Conservation (phyloP, 2,329 filamentous ascomycete genomes). For the Pseudocercospora musae region DNA sequence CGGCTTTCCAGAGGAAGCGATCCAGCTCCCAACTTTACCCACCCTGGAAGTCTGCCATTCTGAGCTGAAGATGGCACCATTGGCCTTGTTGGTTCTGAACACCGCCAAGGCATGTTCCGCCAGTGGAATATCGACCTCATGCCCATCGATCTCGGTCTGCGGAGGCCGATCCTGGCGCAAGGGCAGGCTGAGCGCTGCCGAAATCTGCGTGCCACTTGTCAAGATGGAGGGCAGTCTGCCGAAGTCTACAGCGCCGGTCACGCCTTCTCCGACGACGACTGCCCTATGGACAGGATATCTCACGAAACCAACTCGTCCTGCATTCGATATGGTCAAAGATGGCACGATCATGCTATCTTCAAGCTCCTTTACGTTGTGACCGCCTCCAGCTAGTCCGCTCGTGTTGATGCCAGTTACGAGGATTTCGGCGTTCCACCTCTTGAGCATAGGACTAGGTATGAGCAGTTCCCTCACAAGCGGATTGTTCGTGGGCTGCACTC, state of each 20-base stretch:
- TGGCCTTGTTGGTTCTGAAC: conserved; percentile 34
- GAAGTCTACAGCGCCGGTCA: conserved; percentile 62
- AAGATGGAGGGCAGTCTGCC: conserved; percentile 38
- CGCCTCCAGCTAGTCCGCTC: conserved; percentile 31
- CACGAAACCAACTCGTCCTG: conserved; percentile 62
- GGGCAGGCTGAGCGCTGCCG: conserved; percentile 58
- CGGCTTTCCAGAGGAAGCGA: conserved; percentile 22
- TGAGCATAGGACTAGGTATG: conserved; percentile 61
- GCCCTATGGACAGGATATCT: conserved; percentile 82
- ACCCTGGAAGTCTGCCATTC: conserved; percentile 37
- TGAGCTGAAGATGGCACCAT: conserved; percentile 34
- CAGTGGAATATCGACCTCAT: conserved; percentile 59
- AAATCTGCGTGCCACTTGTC: conserved; percentile 41
- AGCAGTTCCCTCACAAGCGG: conserved; percentile 59
- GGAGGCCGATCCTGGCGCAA: conserved; percentile 44
- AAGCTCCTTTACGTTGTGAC: conserved; percentile 38
- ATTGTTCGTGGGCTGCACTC: conserved; percentile 43
- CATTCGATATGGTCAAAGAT: conserved; percentile 62
- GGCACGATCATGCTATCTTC: conserved; percentile 73
- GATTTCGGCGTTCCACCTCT: conserved; percentile 63
- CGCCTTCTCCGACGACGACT: conserved; percentile 68
- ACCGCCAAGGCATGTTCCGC: conserved; percentile 60
- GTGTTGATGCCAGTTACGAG: conserved; percentile 53
- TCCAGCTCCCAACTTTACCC: conserved; percentile 26
- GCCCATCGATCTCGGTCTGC: conserved; percentile 19